These are phyloP conservation scores for Suhomyces tanzawaensis DNA, from an alignment of 805 yeast species.

Conservation along the genomic window DNA sequence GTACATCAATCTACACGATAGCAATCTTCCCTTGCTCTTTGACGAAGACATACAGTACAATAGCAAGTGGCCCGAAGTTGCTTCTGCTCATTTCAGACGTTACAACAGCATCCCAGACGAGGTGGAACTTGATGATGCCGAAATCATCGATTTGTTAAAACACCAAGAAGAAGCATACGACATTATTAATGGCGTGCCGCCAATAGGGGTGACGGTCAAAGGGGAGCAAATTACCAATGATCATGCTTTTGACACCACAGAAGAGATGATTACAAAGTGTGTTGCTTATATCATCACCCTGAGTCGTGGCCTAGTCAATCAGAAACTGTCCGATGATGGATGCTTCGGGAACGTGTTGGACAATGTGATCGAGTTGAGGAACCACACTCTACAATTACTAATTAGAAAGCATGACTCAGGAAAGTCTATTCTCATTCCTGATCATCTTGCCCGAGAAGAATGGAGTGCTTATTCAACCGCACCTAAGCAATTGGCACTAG, in stretches of 20 bases:
- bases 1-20: conserved; percentile 17
- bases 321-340: not conserved
- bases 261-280: conserved; percentile 3
- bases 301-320: not conserved
- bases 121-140: conserved; percentile 24
- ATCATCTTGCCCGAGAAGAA: conserved; percentile 11
- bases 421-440: conserved; percentile 11
- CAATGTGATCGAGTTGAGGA: conserved; percentile 1
- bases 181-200: conserved; percentile 23
- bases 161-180: conserved; percentile 27
- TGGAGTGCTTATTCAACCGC: conserved; percentile 12
- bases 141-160: conserved; percentile 20
- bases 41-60: conserved; percentile 8
- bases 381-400: conserved; percentile 6
- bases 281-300: conserved; percentile 1
- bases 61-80: conserved; percentile 18
- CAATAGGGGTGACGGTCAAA: conserved; percentile 17
- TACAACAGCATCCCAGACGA: conserved; percentile 20
- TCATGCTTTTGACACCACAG: not conserved
- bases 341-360: conserved; percentile 2
- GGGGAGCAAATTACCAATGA: conserved; percentile 2
- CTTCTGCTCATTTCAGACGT: conserved; percentile 14
- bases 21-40: conserved; percentile 18
- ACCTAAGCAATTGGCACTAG: not conserved
- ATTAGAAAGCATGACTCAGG: conserved; percentile 8